These are phyloP conservation scores for Mycena epipterygia DNA, from an alignment of 768 basidiomycete species.

Conservation along the genomic window DNA sequence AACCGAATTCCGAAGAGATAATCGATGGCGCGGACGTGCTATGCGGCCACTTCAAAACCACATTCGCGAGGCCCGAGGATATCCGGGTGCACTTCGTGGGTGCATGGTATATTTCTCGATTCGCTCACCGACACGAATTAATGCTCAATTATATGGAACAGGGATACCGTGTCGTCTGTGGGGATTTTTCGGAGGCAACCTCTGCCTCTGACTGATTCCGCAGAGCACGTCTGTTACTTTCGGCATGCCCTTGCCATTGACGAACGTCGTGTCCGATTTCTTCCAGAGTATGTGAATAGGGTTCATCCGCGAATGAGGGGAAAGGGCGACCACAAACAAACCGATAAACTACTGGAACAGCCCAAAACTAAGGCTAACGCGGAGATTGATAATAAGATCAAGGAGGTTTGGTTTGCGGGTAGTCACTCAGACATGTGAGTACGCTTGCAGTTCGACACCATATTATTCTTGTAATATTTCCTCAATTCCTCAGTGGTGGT, in stretches of 20 bases:
- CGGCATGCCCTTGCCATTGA: slow-evolving; percentile 21
- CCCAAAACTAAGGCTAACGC: background rate
- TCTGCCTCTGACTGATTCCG: background rate
- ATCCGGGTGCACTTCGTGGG: slow-evolving; percentile 50
- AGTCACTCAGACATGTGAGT: slow-evolving; percentile 19
- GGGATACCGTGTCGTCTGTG: slow-evolving; percentile 19
- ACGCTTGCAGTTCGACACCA: background rate
- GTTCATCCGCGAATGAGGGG: background rate
- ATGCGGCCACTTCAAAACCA: slow-evolving; percentile 41
- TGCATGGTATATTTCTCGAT: slow-evolving; percentile 42
- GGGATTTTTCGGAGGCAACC: slow-evolving; percentile 11
- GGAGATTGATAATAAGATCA: background rate
- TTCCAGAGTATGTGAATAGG: slow-evolving; percentile 7
- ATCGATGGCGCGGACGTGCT: background rate
- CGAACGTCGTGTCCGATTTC: slow-evolving; percentile 13
- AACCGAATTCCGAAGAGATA: background rate
- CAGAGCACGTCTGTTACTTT: slow-evolving; percentile 18
- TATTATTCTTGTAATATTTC: background rate
- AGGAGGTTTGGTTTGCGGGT: slow-evolving; percentile 24
- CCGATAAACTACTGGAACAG: background rate
- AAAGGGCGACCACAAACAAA: background rate
- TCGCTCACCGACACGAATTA: background rate
- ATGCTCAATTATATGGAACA: background rate
- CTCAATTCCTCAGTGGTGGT: background rate
- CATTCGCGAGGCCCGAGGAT: slow-evolving; percentile 30